A percentile compares a stretch with the other conserved stretches of the same genome.
phyloP scores from a whole-genome alignment of 1,284 basidiomycete species.

The Exobasidium rhododendri region DNA sequence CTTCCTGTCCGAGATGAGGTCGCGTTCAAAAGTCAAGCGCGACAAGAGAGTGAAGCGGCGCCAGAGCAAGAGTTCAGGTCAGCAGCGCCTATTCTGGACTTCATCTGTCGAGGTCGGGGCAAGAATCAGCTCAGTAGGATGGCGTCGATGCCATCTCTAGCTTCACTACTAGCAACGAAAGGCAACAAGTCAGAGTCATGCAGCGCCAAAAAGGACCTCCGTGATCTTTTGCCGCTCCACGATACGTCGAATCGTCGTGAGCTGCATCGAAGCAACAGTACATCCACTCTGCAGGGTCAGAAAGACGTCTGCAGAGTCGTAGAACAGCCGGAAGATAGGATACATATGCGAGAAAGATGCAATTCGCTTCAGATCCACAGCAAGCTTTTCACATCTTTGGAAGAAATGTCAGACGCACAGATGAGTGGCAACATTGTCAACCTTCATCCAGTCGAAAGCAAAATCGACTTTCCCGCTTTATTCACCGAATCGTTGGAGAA shows the following conservation, averaged over 20 bases:
- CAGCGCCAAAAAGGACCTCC: neutral
- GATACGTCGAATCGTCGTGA: neutral
- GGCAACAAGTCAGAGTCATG: neutral
- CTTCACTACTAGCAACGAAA: neutral
- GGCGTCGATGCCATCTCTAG: constrained; percentile 9
- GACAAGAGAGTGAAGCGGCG: neutral
- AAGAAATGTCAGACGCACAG: too few relatives aligned
- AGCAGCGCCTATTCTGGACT: constrained; percentile 6
- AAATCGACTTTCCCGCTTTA: too few relatives aligned
- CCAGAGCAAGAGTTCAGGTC: neutral
- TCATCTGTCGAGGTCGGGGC: neutral
- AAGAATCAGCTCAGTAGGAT: neutral
- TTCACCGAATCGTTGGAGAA: neutral
- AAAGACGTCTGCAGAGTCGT: neutral
- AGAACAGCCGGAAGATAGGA: neutral
- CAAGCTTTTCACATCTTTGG: too few relatives aligned
- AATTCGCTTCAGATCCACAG: neutral
- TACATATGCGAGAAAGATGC: neutral
- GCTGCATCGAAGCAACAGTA: neutral
- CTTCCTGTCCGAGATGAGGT: neutral
- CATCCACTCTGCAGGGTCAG: neutral
- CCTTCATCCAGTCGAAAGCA: too few relatives aligned
- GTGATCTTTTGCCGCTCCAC: neutral
- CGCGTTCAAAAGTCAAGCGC: neutral
- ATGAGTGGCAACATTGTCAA: too few relatives aligned